Evolutionary conservation across 768 basidiomycete genomes (phyloP), one percentile per base, ranked within the genome.

Genomic region (Auriculariales sp.): DNA sequence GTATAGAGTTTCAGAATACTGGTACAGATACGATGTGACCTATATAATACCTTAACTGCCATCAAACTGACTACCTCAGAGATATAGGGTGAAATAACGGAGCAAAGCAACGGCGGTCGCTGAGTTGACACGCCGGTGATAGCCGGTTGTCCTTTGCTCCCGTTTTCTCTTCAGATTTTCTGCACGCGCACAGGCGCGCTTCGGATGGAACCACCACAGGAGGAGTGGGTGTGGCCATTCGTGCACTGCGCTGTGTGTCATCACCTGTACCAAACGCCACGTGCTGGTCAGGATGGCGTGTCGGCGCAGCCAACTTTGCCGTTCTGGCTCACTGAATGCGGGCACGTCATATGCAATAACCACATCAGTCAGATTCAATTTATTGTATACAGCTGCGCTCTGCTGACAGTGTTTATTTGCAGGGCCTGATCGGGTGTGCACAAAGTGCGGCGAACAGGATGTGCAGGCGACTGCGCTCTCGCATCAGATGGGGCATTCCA

Each of bases 291-390:
- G 34, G 31, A 49, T 22, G 33, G 34, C 36, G 39, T 49, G 7
- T 29, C 52, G 15, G 74, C 71, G 0, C 64, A 67, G 1, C 71
- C 79, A 9, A 68, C 73, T 2, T 65, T 84, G 25, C 88, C 88
- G 0, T 91, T 90, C 61, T 91, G 88, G 88, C 69, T 89, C 52
- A 88, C 88, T 1, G 85, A 89, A 61, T 91, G 88, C 56, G 85
- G 85, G 0, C 88, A 91, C 69, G 74, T 90, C 50, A 56, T 90
- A 25, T 91, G 88, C 71, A 90, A 91, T 59, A 72, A 74, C 32
- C 88, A 91, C 64, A 77, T 91, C 60, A 84, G 88, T 90, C 59
- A 61, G 71, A 57, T n/a, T 30, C 28, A 24, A 25, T 10, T 47
- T 27, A 49, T 42, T 17, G 3, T 30, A 17, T 10, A 17, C 22